Evolutionary conservation across 73 alveolate species (phyloP), one percentile per base, ranked within the genome.

Genomic region (Paraurostyla sp.): DNA sequence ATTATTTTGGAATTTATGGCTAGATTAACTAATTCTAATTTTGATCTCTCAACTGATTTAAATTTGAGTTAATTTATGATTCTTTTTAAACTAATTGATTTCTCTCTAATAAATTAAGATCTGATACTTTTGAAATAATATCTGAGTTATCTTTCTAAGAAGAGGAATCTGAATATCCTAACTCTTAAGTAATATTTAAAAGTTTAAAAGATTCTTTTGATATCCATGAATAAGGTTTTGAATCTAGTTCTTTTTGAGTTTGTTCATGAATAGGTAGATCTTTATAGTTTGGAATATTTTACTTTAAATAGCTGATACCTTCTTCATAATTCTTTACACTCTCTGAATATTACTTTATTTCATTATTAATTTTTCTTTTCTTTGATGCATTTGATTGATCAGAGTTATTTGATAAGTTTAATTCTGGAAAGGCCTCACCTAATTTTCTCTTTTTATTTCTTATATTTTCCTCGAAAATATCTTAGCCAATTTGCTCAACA

Each of bases 391-490:
- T 38, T 65, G 82, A 65, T 9, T 16, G 9, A 59, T 59, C 41
- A 22, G 82, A 65, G 41, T 65, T 58, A 18, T 38, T 11, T 11
- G 82, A 65, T 0, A 36, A 15, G 42, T 65, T 38, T 15, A 18
- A 33, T 2, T 65, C 58, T 18, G 56, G 60, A 65, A 36, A 65
- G 13, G 58, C 58, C 25, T 65, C 82, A 7, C 25, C 82, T 2
- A 65, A 7, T 40, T 65, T 65, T 38, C 82, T 65, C 82, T 65
- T 65, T 22, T 65, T 65, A 6, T 65, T 65, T 36, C 25, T 65
- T 38, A 32, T 13, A 18, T 1, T 13, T 6, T 65, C 38, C 23
- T 65, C 4, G 25, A 35, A 65, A 20, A 38, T 7, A 4, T 36
- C 36, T 15, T 65, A 27, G 4, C 82, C 82, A 1, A 65, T 32